Conservation (phyloP, 2,329 filamentous ascomycete species). For the Aciculosporium take region DNA sequence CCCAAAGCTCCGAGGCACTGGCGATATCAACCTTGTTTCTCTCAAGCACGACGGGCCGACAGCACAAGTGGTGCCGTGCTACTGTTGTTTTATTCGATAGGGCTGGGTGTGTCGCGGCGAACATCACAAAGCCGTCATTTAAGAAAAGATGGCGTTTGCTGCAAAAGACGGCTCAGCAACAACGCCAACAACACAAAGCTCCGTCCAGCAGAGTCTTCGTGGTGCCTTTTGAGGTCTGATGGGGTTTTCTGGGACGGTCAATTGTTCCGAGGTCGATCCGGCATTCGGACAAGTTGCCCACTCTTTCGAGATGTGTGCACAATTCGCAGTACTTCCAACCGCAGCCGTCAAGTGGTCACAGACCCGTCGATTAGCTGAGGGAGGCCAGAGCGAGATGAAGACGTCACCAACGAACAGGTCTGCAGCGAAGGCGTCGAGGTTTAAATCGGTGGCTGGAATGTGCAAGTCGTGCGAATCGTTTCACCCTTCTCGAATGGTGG, state of each 20-base stretch:
- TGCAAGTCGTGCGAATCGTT: background rate
- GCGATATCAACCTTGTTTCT: background rate
- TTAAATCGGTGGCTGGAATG: background rate
- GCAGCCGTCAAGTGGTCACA: background rate
- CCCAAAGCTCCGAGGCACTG: background rate
- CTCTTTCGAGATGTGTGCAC: background rate
- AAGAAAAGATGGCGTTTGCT: background rate
- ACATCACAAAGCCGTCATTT: background rate
- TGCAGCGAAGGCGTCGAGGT: background rate
- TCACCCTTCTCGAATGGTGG: too few species aligned
- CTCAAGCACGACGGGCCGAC: background rate
- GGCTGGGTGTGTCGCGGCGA: background rate
- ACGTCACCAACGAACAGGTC: background rate
- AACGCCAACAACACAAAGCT: conserved; percentile 1
- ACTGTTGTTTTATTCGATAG: too few species aligned
- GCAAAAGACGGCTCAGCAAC: background rate
- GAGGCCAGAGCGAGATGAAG: background rate
- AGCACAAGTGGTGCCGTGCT: background rate
- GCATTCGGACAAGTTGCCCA: background rate
- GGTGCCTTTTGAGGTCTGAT: background rate
- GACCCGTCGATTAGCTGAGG: background rate
- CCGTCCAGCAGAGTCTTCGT: background rate
- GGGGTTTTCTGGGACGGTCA: background rate
- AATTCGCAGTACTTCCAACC: too few species aligned
- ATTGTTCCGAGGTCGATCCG: conserved; percentile 2